Percentiles rank a stretch among this genome's conserved stretches.
Conservation (phyloP, 139 green algal genomes). For the Auxenochlorella pyrenoidosa region DNA sequence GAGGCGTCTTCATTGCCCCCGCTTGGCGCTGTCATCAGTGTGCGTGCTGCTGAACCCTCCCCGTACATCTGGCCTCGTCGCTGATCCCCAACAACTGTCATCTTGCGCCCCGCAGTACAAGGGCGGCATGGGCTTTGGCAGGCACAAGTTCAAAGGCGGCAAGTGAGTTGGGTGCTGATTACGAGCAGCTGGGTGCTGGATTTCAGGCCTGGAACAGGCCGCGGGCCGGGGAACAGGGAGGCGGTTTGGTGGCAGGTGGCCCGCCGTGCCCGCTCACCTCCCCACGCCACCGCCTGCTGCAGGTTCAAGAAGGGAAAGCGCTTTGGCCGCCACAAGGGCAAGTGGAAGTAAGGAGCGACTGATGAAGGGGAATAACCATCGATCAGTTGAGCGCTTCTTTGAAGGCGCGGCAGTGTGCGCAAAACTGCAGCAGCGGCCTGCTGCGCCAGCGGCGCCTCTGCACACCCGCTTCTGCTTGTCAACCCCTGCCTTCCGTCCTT, state of each 20-base stretch:
- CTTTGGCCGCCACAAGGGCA: slow-evolving; percentile 10
- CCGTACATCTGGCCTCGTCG: background rate
- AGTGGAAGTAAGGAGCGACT: background rate
- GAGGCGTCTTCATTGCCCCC: background rate
- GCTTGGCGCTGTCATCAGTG: background rate
- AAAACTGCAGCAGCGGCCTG: background rate
- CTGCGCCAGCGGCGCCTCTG: background rate
- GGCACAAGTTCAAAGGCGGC: slow-evolving; percentile 31
- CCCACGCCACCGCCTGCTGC: background rate
- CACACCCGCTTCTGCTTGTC: too few species aligned
- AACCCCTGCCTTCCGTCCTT: too few species aligned
- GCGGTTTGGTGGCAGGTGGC: background rate
- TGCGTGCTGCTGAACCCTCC: background rate
- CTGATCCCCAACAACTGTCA: background rate
- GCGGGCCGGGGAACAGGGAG: background rate
- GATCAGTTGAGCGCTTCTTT: background rate
- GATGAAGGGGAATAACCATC: background rate
- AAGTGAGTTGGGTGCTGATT: slow-evolving; percentile 3
- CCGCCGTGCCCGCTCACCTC: background rate
- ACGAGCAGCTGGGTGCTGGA: background rate
- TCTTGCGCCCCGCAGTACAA: slow-evolving; percentile 4
- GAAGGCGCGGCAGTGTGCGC: background rate
- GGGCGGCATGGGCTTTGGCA: slow-evolving; percentile 13
- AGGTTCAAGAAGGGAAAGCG: background rate
- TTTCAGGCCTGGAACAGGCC: background rate